Evolutionary conservation across 176 grass and related monocot genomes (phyloP).

Genomic region (Areca catechu): DNA sequence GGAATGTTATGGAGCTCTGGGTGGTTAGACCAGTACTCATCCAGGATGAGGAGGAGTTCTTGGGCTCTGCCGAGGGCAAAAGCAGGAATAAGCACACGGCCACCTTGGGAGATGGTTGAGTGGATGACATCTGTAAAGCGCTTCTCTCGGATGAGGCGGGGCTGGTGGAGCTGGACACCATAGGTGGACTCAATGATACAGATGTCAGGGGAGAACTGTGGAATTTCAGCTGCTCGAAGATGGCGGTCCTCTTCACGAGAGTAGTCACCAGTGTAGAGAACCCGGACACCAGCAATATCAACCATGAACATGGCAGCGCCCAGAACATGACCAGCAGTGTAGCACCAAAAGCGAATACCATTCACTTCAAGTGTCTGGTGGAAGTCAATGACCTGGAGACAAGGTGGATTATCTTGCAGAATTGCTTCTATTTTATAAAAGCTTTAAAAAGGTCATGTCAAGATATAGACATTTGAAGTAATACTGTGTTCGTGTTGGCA

Average conservation of each 20-base stretch:
- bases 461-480: too few relatives aligned
- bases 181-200: slow-evolving; percentile 95
- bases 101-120: slow-evolving; percentile 65
- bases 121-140: slow-evolving; percentile 90
- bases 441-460: too few relatives aligned
- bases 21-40: slow-evolving; percentile 94
- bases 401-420: neutral
- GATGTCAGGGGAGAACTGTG: slow-evolving; percentile 77
- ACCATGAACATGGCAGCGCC: slow-evolving; percentile 99
- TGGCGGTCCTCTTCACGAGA: slow-evolving; percentile 90
- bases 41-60: slow-evolving; percentile 79
- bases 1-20: slow-evolving; percentile 90
- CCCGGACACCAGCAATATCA: slow-evolving; percentile 82
- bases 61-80: slow-evolving; percentile 93
- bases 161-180: slow-evolving; percentile 81
- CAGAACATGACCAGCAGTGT: slow-evolving; percentile 90
- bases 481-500: too few relatives aligned
- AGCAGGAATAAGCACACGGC: slow-evolving; percentile 82
- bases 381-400: slow-evolving; percentile 82
- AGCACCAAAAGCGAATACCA: slow-evolving; percentile 99
- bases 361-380: slow-evolving; percentile 94
- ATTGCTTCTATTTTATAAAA: too few relatives aligned
- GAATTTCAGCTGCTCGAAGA: slow-evolving; percentile 71
- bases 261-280: slow-evolving; percentile 94
- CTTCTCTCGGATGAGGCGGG: slow-evolving; percentile 60